Evolutionary conservation across 495 filamentous ascomycete species (phyloP).

Genomic region (Neurospora sp.): DNA sequence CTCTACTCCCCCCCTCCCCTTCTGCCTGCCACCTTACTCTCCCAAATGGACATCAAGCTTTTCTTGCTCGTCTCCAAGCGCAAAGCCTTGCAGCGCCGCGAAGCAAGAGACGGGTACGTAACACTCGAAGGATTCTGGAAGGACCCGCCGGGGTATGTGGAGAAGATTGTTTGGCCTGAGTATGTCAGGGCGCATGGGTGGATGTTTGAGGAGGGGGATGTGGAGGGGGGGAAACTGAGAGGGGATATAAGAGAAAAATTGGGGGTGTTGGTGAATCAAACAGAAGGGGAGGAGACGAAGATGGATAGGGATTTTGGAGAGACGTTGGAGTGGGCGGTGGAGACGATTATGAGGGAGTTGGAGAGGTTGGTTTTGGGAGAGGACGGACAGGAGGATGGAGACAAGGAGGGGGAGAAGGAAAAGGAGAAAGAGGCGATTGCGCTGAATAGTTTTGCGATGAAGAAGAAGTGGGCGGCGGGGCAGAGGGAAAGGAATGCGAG

Average conservation of each 20-base stretch:
- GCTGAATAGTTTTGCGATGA: not conserved
- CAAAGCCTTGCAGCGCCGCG: slow-evolving; percentile 37
- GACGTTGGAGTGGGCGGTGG: slow-evolving; percentile 46
- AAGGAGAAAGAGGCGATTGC: not conserved
- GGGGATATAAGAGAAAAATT: slow-evolving; percentile 9
- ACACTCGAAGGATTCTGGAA: slow-evolving; percentile 87
- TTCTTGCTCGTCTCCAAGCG: slow-evolving; percentile 39
- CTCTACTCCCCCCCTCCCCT: slow-evolving; percentile 47
- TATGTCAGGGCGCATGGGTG: slow-evolving; percentile 71
- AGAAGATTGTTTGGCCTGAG: slow-evolving; percentile 90
- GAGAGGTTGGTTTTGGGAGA: slow-evolving; percentile 12
- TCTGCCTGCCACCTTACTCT: slow-evolving; percentile 28
- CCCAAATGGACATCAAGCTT: slow-evolving; percentile 58
- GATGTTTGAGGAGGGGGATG: slow-evolving; percentile 58
- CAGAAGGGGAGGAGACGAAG: slow-evolving; percentile 13
- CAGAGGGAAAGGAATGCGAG: not conserved
- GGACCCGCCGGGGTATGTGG: slow-evolving; percentile 89
- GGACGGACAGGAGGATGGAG: not conserved
- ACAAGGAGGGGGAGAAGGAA: not conserved
- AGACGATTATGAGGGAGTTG: slow-evolving; percentile 33
- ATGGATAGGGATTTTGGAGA: slow-evolving; percentile 39
- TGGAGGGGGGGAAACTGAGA: slow-evolving; percentile 39
- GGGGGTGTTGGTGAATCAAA: slow-evolving; percentile 31
- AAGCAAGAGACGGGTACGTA: slow-evolving; percentile 72
- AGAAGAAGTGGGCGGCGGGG: not conserved